phyloP scores from a whole-genome alignment of 2,329 filamentous ascomycete genomes.

The Diaporthe citrichinensis region DNA sequence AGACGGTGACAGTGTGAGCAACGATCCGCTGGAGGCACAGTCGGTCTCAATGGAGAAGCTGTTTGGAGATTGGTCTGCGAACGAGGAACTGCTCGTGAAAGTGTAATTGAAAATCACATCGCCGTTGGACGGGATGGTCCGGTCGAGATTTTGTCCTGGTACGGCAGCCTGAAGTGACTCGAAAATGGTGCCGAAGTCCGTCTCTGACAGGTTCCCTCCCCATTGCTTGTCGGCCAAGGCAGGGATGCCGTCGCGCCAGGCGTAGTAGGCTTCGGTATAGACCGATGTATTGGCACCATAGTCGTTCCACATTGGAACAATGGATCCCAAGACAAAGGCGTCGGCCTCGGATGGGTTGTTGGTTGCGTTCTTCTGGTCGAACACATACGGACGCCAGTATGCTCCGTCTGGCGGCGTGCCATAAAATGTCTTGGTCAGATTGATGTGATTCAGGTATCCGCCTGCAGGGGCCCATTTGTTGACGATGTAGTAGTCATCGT shows the following conservation, averaged over 20 bases:
- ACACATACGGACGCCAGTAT: conserved; percentile 64
- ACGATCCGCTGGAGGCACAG: conserved; percentile 50
- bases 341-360: conserved; percentile 60
- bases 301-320: conserved; percentile 68
- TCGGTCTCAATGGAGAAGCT: conserved; percentile 55
- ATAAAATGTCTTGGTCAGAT: conserved; percentile 61
- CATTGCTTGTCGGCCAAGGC: conserved; percentile 67
- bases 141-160: conserved; percentile 66
- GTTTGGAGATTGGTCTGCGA: conserved; percentile 56
- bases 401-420: conserved; percentile 56
- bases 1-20: conserved; percentile 50
- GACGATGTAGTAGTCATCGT: conserved; percentile 66
- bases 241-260: conserved; percentile 64
- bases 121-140: conserved; percentile 53
- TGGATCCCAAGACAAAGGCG: conserved; percentile 60
- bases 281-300: conserved; percentile 66
- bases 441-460: conserved; percentile 55
- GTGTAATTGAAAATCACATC: conserved; percentile 54
- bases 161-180: conserved; percentile 54
- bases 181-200: conserved; percentile 56
- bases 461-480: conserved; percentile 64
- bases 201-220: conserved; percentile 61
- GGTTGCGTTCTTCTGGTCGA: conserved; percentile 62
- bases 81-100: conserved; percentile 43
- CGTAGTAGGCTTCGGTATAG: conserved; percentile 66